phyloP scores from a whole-genome alignment of 2,329 filamentous ascomycete species.

The Aspergillus japonicus region DNA sequence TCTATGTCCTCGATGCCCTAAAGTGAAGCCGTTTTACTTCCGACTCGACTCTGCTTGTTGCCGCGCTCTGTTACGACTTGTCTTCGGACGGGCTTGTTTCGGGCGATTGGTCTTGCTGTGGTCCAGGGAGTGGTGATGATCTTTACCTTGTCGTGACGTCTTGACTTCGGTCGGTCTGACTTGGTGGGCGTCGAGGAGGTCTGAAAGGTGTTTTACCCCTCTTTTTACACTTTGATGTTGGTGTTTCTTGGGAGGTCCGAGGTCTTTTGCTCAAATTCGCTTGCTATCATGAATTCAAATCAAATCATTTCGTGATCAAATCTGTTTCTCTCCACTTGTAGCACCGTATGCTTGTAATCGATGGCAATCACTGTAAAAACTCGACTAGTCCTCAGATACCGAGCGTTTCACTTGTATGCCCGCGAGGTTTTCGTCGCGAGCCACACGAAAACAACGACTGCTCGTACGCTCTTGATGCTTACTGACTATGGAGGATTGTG shows the following conservation, averaged over 20 bases:
- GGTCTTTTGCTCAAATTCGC: neutral
- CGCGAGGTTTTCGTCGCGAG: too few species aligned
- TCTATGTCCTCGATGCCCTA: conserved; percentile 78
- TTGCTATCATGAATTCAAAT: neutral
- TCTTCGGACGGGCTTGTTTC: conserved; percentile 33
- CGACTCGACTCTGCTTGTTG: conserved; percentile 33
- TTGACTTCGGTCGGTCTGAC: conserved; percentile 73
- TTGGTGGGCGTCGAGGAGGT: conserved; percentile 85
- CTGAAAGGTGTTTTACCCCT: conserved; percentile 67
- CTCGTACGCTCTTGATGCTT: too few species aligned
- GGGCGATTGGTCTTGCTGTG: conserved; percentile 37
- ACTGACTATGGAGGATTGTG: too few species aligned
- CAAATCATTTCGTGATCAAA: neutral
- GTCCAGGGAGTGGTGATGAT: conserved; percentile 93
- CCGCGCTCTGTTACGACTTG: conserved; percentile 17
- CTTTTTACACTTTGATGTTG: conserved; percentile 55
- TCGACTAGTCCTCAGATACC: neutral
- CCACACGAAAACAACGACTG: too few species aligned
- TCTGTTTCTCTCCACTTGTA: neutral
- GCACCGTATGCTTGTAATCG: neutral
- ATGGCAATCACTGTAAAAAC: too few species aligned
- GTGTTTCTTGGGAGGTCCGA: conserved; percentile 1
- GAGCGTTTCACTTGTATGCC: fast-evolving
- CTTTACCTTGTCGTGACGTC: conserved; percentile 71
- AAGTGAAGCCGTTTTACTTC: conserved; percentile 72